Evolutionary conservation across 345 rosid genomes (phyloP).

Genomic region (Acer negundo): DNA sequence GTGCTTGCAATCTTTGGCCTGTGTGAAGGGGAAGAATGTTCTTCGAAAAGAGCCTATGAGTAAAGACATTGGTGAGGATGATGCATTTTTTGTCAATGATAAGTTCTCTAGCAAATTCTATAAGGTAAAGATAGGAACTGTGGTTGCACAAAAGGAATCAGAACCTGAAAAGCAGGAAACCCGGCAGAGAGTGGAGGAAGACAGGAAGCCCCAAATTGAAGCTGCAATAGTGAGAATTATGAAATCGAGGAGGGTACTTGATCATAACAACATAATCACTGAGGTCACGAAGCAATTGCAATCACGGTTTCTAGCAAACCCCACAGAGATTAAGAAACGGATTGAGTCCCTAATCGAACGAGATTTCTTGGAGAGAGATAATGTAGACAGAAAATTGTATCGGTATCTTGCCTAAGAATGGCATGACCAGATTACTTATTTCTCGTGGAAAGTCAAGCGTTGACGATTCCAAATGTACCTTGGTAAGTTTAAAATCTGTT

Average conservation of each 20-base stretch:
- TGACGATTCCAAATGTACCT: slow-evolving; percentile 31
- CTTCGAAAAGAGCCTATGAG: slow-evolving; percentile 79
- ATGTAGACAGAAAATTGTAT: slow-evolving; percentile 63
- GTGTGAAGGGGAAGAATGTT: slow-evolving; percentile 68
- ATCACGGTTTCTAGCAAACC: slow-evolving; percentile 69
- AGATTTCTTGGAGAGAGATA: slow-evolving; percentile 74
- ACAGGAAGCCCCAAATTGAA: slow-evolving; percentile 75
- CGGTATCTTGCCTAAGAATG: slow-evolving; percentile 56
- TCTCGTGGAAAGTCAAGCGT: slow-evolving; percentile 19
- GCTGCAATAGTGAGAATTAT: slow-evolving; percentile 78
- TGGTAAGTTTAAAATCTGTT: slow-evolving; percentile 29
- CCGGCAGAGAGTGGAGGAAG: slow-evolving; percentile 79
- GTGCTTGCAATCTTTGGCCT: slow-evolving; percentile 75
- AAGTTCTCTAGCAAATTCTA: slow-evolving; percentile 69
- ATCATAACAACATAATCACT: slow-evolving; percentile 68
- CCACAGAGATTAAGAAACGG: slow-evolving; percentile 64
- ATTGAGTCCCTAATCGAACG: slow-evolving; percentile 75
- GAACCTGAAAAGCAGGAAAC: slow-evolving; percentile 80
- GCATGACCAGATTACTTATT: slow-evolving; percentile 22
- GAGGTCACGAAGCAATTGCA: slow-evolving; percentile 79
- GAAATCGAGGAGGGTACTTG: slow-evolving; percentile 68
- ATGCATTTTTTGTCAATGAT: slow-evolving; percentile 58
- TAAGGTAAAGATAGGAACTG: slow-evolving; percentile 77
- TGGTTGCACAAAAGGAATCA: slow-evolving; percentile 70
- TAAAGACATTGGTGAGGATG: slow-evolving; percentile 65